These are phyloP conservation scores for Odonthalia washingtoniensis DNA, from an alignment of 31 red algal species.

Conservation along the genomic window DNA sequence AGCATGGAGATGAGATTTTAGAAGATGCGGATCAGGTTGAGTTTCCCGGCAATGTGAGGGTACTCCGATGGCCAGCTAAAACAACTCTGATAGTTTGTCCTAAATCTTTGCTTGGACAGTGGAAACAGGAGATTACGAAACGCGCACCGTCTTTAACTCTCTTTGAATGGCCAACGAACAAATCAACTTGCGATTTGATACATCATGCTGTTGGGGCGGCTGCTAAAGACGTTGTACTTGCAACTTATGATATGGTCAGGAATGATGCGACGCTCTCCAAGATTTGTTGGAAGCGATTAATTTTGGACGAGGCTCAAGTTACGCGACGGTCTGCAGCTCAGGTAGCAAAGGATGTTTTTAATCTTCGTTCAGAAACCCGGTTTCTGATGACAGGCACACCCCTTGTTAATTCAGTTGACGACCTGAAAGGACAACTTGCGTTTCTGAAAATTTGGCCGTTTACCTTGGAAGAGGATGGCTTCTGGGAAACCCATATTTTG, in stretches of 20 bases:
- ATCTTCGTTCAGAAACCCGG: slow-evolving; percentile 63
- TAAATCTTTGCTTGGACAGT: slow-evolving; percentile 56
- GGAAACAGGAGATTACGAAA: slow-evolving; percentile 49
- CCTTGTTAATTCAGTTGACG: slow-evolving; percentile 58
- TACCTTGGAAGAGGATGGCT: slow-evolving; percentile 61
- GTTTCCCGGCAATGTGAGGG: slow-evolving; percentile 51
- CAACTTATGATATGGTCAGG: slow-evolving; percentile 57
- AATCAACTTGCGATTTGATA: slow-evolving; percentile 26
- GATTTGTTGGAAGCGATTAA: slow-evolving; percentile 65
- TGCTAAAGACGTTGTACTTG: slow-evolving; percentile 68
- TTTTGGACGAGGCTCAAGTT: slow-evolving; percentile 80
- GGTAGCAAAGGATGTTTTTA: slow-evolving; percentile 67
- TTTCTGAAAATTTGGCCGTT: slow-evolving; percentile 76
- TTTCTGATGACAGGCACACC: slow-evolving; percentile 85
- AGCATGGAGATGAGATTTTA: slow-evolving; percentile 58
- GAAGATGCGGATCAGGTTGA: slow-evolving; percentile 14
- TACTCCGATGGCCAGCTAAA: slow-evolving; percentile 62
- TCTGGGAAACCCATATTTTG: slow-evolving; percentile 57
- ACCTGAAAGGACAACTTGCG: slow-evolving; percentile 74
- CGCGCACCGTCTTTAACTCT: slow-evolving; percentile 60
- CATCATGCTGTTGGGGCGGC: slow-evolving; percentile 59
- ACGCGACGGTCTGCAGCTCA: slow-evolving; percentile 65
- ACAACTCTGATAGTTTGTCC: slow-evolving; percentile 72
- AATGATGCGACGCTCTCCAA: slow-evolving; percentile 44
- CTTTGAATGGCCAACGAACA: slow-evolving; percentile 33